Percentiles rank a stretch among this genome's conserved stretches.
Evolutionary conservation across 129 eudicot species (phyloP).

Genomic region (Erigeron canadensis): DNA sequence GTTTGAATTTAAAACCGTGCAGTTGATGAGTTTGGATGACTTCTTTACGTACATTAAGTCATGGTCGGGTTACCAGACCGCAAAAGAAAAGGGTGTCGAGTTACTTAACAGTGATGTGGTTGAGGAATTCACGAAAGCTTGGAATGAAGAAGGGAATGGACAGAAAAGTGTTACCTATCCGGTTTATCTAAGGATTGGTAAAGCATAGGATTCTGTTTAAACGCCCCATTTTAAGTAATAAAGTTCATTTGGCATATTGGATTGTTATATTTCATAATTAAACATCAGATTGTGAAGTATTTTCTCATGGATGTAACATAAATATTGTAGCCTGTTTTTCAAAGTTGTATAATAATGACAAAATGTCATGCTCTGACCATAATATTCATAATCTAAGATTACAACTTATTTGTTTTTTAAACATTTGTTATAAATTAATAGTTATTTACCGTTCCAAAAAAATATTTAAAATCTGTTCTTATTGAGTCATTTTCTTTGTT

Average conservation of each 20-base stretch:
- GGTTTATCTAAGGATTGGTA: conserved; percentile 70
- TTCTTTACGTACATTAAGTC: conserved; percentile 46
- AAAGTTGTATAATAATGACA: too few relatives aligned
- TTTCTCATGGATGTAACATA: too few relatives aligned
- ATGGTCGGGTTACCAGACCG: conserved; percentile 66
- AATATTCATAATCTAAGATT: too few relatives aligned
- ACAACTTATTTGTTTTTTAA: too few relatives aligned
- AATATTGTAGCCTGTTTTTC: too few relatives aligned
- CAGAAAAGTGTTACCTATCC: conserved; percentile 50
- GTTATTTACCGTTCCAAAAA: too few relatives aligned
- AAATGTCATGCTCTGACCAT: too few relatives aligned
- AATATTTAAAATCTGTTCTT: too few relatives aligned
- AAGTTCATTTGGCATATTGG: neutral
- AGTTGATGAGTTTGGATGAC: conserved; percentile 50
- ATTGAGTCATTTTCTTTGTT: too few relatives aligned
- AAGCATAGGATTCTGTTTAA: conserved; percentile 16
- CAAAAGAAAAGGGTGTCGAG: conserved; percentile 67
- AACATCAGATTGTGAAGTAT: too few relatives aligned
- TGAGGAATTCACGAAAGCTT: conserved; percentile 47
- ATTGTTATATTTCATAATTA: too few relatives aligned
- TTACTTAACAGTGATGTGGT: conserved; percentile 49
- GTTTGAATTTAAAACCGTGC: conserved; percentile 46
- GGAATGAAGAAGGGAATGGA: conserved; percentile 50
- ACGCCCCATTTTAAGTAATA: neutral
- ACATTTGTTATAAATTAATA: too few relatives aligned